Conservation (phyloP, 2,329 filamentous ascomycete genomes). For the Penicillium sclerotigenum region DNA sequence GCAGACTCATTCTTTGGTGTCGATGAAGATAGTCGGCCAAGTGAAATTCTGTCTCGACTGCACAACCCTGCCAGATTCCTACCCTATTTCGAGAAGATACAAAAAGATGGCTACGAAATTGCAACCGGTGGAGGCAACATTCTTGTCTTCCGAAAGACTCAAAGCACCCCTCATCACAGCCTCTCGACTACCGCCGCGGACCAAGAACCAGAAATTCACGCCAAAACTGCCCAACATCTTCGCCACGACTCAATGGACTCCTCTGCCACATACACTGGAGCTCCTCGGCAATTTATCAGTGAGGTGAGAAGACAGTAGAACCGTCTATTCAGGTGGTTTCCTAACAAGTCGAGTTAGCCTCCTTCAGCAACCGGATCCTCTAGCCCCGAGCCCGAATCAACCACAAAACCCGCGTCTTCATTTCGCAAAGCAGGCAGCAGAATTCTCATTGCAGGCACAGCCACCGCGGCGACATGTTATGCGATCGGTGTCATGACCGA, state of each 20-base stretch:
- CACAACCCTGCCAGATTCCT: conserved; percentile 43
- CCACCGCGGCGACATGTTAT: conserved; percentile 41
- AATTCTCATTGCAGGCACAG: conserved; percentile 35
- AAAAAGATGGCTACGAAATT: conserved; percentile 43
- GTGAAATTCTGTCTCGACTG: conserved; percentile 38
- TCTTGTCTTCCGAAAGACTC: conserved; percentile 37
- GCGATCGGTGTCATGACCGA: conserved; percentile 41
- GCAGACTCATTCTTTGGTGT: conserved; percentile 33
- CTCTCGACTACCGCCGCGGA: not conserved
- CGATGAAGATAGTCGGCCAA: conserved; percentile 24
- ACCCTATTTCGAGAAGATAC: conserved; percentile 39
- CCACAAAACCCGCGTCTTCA: conserved; percentile 11
- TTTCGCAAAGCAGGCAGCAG: conserved; percentile 27
- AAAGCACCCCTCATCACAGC: not conserved
- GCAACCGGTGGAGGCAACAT: conserved; percentile 42
- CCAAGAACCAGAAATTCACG: conserved; percentile 4
- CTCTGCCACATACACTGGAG: not conserved
- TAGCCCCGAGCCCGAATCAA: not conserved
- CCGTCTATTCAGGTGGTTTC: conserved; percentile 19
- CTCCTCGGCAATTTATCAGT: conserved; percentile 10
- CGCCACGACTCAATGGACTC: conserved; percentile 11
- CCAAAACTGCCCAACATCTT: conserved; percentile 10
- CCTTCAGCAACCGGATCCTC: not conserved
- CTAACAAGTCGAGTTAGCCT: conserved; percentile 28
- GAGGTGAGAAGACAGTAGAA: conserved; percentile 26